Base-by-base conservation (phyloP, 306 rosid species). In the Rosa persica region DNA sequence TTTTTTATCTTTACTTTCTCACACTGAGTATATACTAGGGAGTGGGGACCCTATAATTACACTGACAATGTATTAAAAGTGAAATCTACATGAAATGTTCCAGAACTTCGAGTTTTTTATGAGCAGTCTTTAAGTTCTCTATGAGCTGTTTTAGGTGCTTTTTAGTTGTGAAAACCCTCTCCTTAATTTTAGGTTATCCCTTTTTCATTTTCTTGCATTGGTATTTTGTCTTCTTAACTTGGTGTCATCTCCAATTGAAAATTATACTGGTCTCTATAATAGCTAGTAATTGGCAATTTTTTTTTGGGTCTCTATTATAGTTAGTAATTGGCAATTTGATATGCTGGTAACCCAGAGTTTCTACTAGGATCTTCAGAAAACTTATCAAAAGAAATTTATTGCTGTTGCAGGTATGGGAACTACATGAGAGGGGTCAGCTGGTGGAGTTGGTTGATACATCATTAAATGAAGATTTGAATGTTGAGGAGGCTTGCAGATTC, bases 401-500 rank as follows among this genome's bases (percentile, higher is more conserved):
- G 12, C 43, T 67, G 55, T 27, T 47, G 83, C 86, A 93, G 98
- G 90, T 86, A 48, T 93, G 97, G 98, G 74, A 76, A 76, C 69
- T 80, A 73, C 79, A 87, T 70, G 89, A 89, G 88, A 75, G 42
- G 34, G 91, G 90, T 47, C 84, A 89, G 68, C 80, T 92, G 65
- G 85, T 61, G 81, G 84, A 83, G 54, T 83, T 92, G 80, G 82
- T 89, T 11, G 93, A 92, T 79, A 10, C 85, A 60, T 80, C 68
- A 23, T 64, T 86, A 40, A 67, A 19, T 4, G 82, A 78, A 12
- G 89, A 81, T 57, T 72, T 85, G 36, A 57, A 81, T 20, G 52
- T 83, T 11, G 89, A 86, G 80, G 93, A 92, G 88, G 95, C 92
- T 47, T 76, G 88, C 75, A 78, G 78, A 79, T 91, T 81, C 75